Conservation (phyloP, 352 stramenopile genomes). For the Phytophthora pini region DNA sequence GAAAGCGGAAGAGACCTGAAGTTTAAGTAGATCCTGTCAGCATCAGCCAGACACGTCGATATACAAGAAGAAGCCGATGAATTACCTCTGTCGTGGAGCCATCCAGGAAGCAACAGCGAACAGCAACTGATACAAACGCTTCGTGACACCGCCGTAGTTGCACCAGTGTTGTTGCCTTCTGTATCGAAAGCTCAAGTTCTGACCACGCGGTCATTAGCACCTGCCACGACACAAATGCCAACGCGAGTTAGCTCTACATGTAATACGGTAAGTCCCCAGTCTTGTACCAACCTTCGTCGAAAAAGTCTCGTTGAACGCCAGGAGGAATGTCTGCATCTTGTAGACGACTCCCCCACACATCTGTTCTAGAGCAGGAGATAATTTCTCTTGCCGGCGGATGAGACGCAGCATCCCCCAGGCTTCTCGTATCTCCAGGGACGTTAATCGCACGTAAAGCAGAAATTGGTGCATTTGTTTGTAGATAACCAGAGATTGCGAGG, state of each 20-base stretch:
- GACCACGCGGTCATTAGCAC: slow-evolving; percentile 51
- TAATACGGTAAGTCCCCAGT: neutral
- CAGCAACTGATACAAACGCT: slow-evolving; percentile 39
- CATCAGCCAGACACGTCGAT: neutral
- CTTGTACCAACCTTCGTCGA: slow-evolving; percentile 37
- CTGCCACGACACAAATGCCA: slow-evolving; percentile 26
- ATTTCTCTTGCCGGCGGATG: slow-evolving; percentile 21
- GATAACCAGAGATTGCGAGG: slow-evolving; percentile 31
- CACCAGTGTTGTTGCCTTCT: slow-evolving; percentile 31
- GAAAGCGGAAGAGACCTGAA: slow-evolving; percentile 46
- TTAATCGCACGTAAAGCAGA: slow-evolving; percentile 54
- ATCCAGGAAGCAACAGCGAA: slow-evolving; percentile 55
- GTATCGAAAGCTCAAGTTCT: slow-evolving; percentile 28
- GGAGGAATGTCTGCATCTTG: slow-evolving; percentile 49
- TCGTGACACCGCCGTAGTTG: slow-evolving; percentile 46
- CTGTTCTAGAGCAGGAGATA: slow-evolving; percentile 26
- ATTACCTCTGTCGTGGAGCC: slow-evolving; percentile 29
- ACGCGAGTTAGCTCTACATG: neutral
- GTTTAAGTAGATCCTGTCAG: slow-evolving; percentile 3
- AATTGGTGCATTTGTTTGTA: slow-evolving; percentile 58
- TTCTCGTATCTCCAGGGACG: slow-evolving; percentile 49
- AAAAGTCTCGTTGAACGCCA: slow-evolving; percentile 60
- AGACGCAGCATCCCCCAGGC: slow-evolving; percentile 44
- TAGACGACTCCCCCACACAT: slow-evolving; percentile 41
- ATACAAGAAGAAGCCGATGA: neutral